A percentile compares a stretch with the other conserved stretches of the same genome.
phyloP scores from a whole-genome alignment of 495 filamentous ascomycete species.

The Aspergillus panamensis region DNA sequence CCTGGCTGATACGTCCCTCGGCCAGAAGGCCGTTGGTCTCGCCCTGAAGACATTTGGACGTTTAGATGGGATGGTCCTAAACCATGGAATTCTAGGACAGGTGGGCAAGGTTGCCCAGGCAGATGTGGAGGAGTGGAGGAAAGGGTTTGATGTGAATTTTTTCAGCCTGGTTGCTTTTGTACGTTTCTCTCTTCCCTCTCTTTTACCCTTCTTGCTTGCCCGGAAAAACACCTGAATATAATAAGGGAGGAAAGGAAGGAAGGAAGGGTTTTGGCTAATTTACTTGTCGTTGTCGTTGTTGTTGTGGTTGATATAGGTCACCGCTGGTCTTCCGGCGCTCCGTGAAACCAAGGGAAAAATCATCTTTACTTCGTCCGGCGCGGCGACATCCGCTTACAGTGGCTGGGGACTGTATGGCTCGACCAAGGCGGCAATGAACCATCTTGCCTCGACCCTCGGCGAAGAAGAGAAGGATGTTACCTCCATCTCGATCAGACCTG shows the following conservation, averaged over 20 bases:
- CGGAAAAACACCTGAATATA: background rate
- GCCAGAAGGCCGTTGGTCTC: conserved; percentile 56
- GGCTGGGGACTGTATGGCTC: conserved; percentile 81
- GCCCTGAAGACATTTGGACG: conserved; percentile 63
- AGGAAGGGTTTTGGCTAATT: too few species aligned
- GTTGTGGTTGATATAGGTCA: too few species aligned
- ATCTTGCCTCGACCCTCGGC: conserved; percentile 67
- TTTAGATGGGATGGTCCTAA: conserved; percentile 80
- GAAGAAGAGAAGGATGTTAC: conserved; percentile 77
- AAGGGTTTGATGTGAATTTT: conserved; percentile 77
- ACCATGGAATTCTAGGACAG: conserved; percentile 79
- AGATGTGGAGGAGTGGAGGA: conserved; percentile 66
- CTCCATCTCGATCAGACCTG: conserved; percentile 69
- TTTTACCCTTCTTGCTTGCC: background rate
- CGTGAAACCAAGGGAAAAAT: conserved; percentile 65
- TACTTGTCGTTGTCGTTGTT: too few species aligned
- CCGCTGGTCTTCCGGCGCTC: conserved; percentile 69
- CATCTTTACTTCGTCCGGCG: conserved; percentile 73
- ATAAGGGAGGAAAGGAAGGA: too few species aligned
- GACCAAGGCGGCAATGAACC: conserved; percentile 86
- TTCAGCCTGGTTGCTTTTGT: conserved; percentile 78
- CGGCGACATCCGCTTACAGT: conserved; percentile 61
- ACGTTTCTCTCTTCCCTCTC: conserved; percentile 26
- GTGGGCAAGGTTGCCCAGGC: conserved; percentile 67
- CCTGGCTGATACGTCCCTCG: conserved; percentile 61